Conservation (phyloP, 805 yeast genomes). For the Cyberlindnera xylosilytica region DNA sequence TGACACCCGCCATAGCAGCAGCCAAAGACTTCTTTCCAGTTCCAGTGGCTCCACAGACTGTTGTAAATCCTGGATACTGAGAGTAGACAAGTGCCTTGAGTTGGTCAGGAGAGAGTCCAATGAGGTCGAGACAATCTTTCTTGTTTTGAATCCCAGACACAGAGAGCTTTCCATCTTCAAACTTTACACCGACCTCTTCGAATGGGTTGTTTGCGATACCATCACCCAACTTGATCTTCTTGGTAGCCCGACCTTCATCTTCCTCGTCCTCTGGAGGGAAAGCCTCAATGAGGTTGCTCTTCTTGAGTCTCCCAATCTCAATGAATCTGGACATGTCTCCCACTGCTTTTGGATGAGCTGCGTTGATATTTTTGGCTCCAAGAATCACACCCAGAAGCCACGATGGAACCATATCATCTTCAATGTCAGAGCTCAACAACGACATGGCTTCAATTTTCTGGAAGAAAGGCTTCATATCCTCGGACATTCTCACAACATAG, state of each 20-base stretch:
- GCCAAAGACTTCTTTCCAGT: constrained; percentile 43
- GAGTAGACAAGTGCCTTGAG: constrained; percentile 23
- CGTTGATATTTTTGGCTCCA: constrained; percentile 29
- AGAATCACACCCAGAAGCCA: constrained; percentile 34
- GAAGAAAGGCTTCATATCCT: not conserved
- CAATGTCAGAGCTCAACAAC: not conserved
- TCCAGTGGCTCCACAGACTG: constrained; percentile 53
- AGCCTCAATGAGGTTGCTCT: too few relatives aligned
- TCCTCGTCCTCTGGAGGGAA: not conserved
- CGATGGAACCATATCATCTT: constrained; percentile 24
- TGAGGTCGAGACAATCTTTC: too few relatives aligned
- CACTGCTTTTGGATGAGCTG: constrained; percentile 1
- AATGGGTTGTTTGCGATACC: too few relatives aligned
- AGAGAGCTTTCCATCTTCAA: too few relatives aligned
- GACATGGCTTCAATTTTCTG: not conserved
- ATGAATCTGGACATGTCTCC: too few relatives aligned
- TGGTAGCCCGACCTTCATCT: not conserved
- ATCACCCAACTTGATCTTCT: too few relatives aligned
- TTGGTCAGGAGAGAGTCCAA: constrained; percentile 1
- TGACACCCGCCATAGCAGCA: constrained; percentile 20
- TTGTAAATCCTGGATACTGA: constrained; percentile 36
- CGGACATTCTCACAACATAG: constrained; percentile 26
- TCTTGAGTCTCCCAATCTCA: too few relatives aligned
- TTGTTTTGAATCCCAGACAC: too few relatives aligned
- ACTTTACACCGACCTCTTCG: not conserved